Percentiles rank a stretch among this genome's conserved stretches.
Evolutionary conservation across 176 grass and related monocot species (phyloP).

Genomic region (Aegilops umbellulata): DNA sequence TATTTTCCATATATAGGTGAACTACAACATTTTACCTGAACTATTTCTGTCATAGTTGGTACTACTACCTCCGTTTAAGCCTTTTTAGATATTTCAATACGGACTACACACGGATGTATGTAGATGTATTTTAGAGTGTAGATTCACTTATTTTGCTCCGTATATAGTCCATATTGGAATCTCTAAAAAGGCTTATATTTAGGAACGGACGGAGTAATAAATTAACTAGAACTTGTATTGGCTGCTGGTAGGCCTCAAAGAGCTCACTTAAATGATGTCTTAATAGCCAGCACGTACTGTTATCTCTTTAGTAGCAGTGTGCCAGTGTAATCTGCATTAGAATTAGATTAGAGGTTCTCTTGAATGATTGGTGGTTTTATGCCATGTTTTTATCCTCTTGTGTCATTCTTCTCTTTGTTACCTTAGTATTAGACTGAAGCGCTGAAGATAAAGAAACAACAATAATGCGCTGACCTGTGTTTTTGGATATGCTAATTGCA

Average conservation of each 20-base stretch:
- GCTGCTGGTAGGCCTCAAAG: background rate
- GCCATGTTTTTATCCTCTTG: background rate
- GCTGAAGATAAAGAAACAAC: background rate
- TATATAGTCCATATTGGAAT: too few relatives aligned
- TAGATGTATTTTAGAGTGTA: too few relatives aligned
- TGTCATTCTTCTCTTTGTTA: background rate
- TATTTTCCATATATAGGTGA: background rate
- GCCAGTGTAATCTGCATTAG: background rate
- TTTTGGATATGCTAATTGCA: background rate
- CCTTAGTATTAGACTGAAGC: background rate
- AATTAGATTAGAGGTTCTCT: background rate
- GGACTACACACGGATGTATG: too few relatives aligned
- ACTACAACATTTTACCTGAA: background rate
- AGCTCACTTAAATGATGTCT: background rate
- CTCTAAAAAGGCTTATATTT: too few relatives aligned
- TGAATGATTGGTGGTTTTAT: background rate
- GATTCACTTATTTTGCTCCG: too few relatives aligned
- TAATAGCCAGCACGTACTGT: background rate
- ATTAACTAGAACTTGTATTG: background rate
- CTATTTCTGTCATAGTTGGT: background rate
- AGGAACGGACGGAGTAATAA: too few relatives aligned
- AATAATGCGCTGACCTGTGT: background rate
- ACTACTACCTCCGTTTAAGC: too few relatives aligned
- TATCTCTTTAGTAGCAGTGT: background rate
- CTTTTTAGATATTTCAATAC: too few relatives aligned